Base-by-base conservation (phyloP, 2,329 filamentous ascomycete genomes). In the Hymenoscyphus albidus region DNA sequence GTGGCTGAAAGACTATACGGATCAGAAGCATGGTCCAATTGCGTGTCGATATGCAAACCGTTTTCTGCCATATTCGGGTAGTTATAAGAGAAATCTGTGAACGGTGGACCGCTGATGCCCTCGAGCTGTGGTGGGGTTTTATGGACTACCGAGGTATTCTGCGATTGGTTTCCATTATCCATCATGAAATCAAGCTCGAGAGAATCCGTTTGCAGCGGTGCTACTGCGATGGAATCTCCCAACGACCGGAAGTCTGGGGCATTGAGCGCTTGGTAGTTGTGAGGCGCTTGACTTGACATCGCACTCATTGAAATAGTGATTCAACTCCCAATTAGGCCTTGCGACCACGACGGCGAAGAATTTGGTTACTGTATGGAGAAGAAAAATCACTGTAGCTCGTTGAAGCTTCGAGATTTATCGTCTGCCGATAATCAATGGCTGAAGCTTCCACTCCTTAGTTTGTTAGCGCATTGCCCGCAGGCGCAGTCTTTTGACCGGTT, bases 21-120 rank as follows among this genome's bases (percentile, higher is more conserved):
- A 65, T 73, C 71, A 14, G 69, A 58, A 40, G 61, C 40, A 44
- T 65, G 63, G 22, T 72, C 72, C n/a, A 72, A 5, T 18, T 71
- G 69, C 10, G 64, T 48, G 12, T 78, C 76, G 51, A 77, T 75
- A 48, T 76, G 64, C 69, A 76, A 61, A 16, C 75, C 73, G 66
- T 78, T 78, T 63, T 80, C 80, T 31, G 77, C 67, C 10, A 82
- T 72, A 57, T 76, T 75, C 68, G 79, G 77, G 70, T 82, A 85
- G 2, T 81, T 72, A 69, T 85, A 86, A 27, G 80, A 76, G 70
- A 85, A 86, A 67, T 84, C 81, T 66, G 78, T 77, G 70, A 86
- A 86, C 59, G 82, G 80, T 22, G 69, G 44, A 42, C 69, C 67
- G 57, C 68, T 69, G 27, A 70, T 64, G 32, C 59, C 65, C 64